phyloP scores from a whole-genome alignment of 2,329 filamentous ascomycete species.

The Trichoderma cornu-damae region DNA sequence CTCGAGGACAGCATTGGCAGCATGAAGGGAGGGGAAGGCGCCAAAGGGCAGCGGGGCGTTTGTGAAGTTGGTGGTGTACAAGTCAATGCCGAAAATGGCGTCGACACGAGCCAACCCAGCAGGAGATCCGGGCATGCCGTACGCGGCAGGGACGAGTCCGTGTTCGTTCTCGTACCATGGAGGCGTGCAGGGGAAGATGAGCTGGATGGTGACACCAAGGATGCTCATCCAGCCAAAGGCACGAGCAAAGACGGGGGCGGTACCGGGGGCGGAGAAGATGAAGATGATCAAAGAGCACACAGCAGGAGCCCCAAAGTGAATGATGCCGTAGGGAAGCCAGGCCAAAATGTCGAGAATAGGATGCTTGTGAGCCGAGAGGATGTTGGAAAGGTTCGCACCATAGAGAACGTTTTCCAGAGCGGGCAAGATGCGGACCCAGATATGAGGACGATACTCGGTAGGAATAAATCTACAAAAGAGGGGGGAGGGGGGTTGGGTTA shows the following conservation, averaged over 20 bases:
- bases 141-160: slow-evolving; percentile 84
- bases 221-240: slow-evolving; percentile 93
- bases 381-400: slow-evolving; percentile 91
- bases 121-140: slow-evolving; percentile 83
- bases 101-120: slow-evolving; percentile 87
- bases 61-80: slow-evolving; percentile 90
- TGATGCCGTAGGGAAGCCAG: slow-evolving; percentile 88
- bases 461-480: slow-evolving; percentile 70
- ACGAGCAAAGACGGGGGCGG: slow-evolving; percentile 75
- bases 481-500: not conserved
- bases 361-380: slow-evolving; percentile 84
- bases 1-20: slow-evolving; percentile 81
- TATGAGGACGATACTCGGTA: slow-evolving; percentile 80
- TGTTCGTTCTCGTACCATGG: slow-evolving; percentile 97
- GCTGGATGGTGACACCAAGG: slow-evolving; percentile 78
- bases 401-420: slow-evolving; percentile 95
- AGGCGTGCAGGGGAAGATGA: slow-evolving; percentile 87
- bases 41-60: slow-evolving; percentile 89
- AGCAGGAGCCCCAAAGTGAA: slow-evolving; percentile 82
- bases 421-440: slow-evolving; percentile 92
- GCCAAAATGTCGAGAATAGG: slow-evolving; percentile 79
- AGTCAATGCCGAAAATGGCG: slow-evolving; percentile 79
- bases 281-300: slow-evolving; percentile 77
- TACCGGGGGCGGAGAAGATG: slow-evolving; percentile 81
- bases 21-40: slow-evolving; percentile 89